phyloP scores from a whole-genome alignment of 2,329 filamentous ascomycete genomes.

The Escovopsis sp. region DNA sequence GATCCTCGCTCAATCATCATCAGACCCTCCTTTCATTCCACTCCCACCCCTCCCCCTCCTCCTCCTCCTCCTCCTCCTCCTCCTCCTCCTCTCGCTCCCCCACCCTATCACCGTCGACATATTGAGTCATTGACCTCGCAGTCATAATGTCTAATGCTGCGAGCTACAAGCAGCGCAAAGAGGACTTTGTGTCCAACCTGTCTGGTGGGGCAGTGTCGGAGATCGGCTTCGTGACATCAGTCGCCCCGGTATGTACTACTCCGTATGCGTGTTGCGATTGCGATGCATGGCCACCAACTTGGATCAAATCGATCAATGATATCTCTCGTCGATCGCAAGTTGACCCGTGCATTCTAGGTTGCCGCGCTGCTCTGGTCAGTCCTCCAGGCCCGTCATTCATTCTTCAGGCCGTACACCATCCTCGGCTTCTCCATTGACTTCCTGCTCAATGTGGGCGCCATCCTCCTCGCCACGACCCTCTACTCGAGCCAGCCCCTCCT shows the following conservation, averaged over 20 bases:
- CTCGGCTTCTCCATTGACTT: slow-evolving; percentile 66
- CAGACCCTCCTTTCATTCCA: too few species aligned
- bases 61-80: too few species aligned
- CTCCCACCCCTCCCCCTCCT: too few species aligned
- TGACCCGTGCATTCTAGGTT: slow-evolving; percentile 35
- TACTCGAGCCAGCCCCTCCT: slow-evolving; percentile 65
- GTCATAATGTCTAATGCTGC: slow-evolving; percentile 23
- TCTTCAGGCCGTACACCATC: slow-evolving; percentile 63
- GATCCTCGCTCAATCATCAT: too few species aligned
- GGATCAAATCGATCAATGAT: too few species aligned
- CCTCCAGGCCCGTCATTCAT: slow-evolving; percentile 67
- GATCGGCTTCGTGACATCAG: slow-evolving; percentile 72
- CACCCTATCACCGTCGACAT: too few species aligned
- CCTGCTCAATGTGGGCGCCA: slow-evolving; percentile 67
- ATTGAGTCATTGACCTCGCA: not conserved
- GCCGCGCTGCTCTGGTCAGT: slow-evolving; percentile 78
- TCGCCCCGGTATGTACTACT: slow-evolving; percentile 69
- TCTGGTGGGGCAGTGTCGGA: slow-evolving; percentile 71
- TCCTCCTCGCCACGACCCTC: slow-evolving; percentile 73
- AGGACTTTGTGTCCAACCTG: slow-evolving; percentile 87
- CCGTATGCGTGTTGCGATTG: too few species aligned
- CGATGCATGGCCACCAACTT: too few species aligned
- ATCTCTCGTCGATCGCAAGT: not conserved
- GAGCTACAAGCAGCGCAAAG: slow-evolving; percentile 82
- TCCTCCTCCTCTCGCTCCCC: too few species aligned